Base-by-base conservation (phyloP, 768 basidiomycete species). In the Trametes sanguinea region DNA sequence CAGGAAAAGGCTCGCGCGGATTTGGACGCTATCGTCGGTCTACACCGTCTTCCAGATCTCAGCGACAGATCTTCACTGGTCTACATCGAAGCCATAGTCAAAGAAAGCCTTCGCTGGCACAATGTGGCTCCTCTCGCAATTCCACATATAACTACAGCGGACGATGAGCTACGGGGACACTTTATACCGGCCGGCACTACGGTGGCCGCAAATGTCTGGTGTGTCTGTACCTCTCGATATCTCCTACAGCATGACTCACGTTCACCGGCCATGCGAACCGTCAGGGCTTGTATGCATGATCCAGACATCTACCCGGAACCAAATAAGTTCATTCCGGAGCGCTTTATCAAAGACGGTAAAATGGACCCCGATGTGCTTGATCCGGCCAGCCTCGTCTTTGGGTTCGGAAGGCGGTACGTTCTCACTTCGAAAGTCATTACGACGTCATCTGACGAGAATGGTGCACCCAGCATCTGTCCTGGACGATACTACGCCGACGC, bases 271-370 rank as follows among this genome's bases (percentile, higher is more conserved):
- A 13, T 35, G 6, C 39, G 6, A 8, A 7, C 6, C 22, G 22
- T 22, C 17, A 62, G 62, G 63, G 54, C 54, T 71, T 93, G 95
- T 5, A 79, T 95, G 46, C 95, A 97, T 72, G 97, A 99, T 74
- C 83, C 89, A 27, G 78, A 80, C 39, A 84, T 94, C 43, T 99
- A 91, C 80, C 90, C 92, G 27, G 84, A 94, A 39, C 96, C 95
- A 10, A 90, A 95, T 33, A 71, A 74, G 45, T 88, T 98, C 75
- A 62, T 78, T 10, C 97, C 97, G 6, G 95, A 98, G 70, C 88
- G 97, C 54, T 99, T 60, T 47, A 39, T 65, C 10, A 32, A 32
- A 52, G 14, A 56, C 17, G 54, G 54, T 0, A 56, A 46, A 32
- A 33, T 46, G 9, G 45, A 56, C 44, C 45, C 45, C 14, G 32